A percentile compares a stretch with the other conserved stretches of the same genome.
Evolutionary conservation across 1,284 basidiomycete genomes (phyloP).

Genomic region (Puccinia coronata): DNA sequence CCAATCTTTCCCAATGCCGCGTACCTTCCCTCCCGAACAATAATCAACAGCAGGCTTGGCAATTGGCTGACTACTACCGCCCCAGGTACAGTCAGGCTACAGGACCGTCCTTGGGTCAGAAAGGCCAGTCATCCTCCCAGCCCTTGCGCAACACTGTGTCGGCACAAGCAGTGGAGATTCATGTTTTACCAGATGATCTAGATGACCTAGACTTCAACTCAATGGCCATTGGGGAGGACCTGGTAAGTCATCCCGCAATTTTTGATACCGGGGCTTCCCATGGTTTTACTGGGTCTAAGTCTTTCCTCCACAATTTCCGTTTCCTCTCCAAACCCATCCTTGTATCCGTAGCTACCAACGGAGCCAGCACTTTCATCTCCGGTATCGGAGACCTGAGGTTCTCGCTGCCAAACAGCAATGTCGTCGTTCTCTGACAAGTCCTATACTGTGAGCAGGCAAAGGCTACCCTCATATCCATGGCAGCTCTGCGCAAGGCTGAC

Average conservation of each 20-base stretch:
- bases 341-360: not conserved
- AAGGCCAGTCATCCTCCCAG: not conserved
- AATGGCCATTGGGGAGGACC: not conserved
- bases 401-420: not conserved
- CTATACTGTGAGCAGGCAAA: constrained; percentile 4
- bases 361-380: not conserved
- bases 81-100: not conserved
- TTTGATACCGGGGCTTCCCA: constrained; percentile 3
- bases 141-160: too few relatives aligned
- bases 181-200: not conserved
- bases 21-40: not conserved
- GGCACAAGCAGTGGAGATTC: not conserved
- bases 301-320: not conserved
- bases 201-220: not conserved
- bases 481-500: not conserved
- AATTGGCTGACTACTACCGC: not conserved
- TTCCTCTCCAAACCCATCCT: not conserved
- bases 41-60: not conserved
- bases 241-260: not conserved
- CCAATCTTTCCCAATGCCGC: too few relatives aligned
- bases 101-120: not conserved
- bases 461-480: constrained; percentile 5
- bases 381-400: not conserved
- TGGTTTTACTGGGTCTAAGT: not conserved
- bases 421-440: not conserved